Percentiles rank a stretch among this genome's conserved stretches.
Conservation (phyloP, 1,284 basidiomycete genomes). For the Acaromyces ingoldii region DNA sequence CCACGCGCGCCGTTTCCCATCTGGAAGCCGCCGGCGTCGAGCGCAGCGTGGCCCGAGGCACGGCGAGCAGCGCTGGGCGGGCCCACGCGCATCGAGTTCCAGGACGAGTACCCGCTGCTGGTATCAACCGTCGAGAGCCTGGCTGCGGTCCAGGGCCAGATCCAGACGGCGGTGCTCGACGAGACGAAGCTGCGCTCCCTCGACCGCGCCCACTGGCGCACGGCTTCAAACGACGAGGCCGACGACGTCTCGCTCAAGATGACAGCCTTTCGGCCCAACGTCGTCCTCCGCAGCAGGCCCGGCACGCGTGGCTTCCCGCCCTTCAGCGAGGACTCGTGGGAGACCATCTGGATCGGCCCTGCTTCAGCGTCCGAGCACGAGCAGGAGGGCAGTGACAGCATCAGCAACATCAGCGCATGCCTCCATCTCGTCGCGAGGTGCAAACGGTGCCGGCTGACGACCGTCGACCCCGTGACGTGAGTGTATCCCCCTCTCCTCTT, state of each 20-base stretch:
- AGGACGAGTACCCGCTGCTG: conserved; percentile 38
- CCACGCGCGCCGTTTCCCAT: conserved; percentile 26
- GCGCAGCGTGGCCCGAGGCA: not conserved
- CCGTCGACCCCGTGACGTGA: conserved; percentile 31
- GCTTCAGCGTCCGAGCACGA: too few relatives aligned
- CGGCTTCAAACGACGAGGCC: not conserved
- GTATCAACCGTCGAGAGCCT: conserved; percentile 27
- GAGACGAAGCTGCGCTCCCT: conserved; percentile 2
- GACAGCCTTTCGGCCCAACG: conserved; percentile 30
- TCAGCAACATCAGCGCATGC: not conserved
- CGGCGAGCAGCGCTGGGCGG: conserved; percentile 15
- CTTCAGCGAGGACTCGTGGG: conserved; percentile 32
- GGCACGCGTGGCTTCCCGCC: not conserved
- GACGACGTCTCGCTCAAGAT: conserved; percentile 13
- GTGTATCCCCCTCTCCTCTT: not conserved
- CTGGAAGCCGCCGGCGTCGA: conserved; percentile 23
- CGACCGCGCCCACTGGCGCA: conserved; percentile 10
- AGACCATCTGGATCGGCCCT: conserved; percentile 29
- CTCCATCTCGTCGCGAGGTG: conserved; percentile 34
- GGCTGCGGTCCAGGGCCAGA: conserved; percentile 15
- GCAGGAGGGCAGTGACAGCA: not conserved
- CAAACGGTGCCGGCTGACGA: conserved; percentile 31
- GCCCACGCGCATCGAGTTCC: conserved; percentile 29
- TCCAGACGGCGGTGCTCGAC: conserved; percentile 16
- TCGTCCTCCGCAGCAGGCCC: conserved; percentile 14